Conservation (phyloP, 2,329 filamentous ascomycete genomes). For the Cordyceps tenuipes region DNA sequence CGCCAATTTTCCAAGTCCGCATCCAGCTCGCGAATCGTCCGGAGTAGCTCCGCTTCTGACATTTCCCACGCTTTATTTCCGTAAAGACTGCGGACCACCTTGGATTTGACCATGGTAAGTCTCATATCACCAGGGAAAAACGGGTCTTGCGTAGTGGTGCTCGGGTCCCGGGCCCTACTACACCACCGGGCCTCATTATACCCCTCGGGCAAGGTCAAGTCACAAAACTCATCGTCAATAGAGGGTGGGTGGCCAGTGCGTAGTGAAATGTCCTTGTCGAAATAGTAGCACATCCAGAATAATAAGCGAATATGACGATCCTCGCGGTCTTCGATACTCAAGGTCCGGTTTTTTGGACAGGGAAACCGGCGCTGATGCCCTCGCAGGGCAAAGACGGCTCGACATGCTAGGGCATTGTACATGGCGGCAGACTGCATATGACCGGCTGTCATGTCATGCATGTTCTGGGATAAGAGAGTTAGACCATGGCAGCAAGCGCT, state of each 20-base stretch:
- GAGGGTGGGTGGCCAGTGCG: conserved; percentile 44
- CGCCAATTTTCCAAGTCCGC: conserved; percentile 49
- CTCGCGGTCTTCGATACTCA: conserved; percentile 20
- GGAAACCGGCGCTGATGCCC: conserved; percentile 28
- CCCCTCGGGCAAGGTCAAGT: conserved; percentile 38
- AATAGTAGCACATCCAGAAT: conserved; percentile 47
- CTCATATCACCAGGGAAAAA: conserved; percentile 40
- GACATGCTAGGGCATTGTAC: conserved; percentile 36
- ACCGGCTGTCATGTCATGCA: conserved; percentile 37
- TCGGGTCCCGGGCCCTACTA: conserved; percentile 1
- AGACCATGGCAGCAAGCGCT: background rate
- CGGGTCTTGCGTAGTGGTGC: conserved; percentile 16
- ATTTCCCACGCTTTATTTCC: conserved; percentile 39
- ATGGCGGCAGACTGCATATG: conserved; percentile 37
- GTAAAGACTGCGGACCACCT: conserved; percentile 39
- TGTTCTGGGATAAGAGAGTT: conserved; percentile 19
- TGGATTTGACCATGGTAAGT: conserved; percentile 43
- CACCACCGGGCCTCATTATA: conserved; percentile 20
- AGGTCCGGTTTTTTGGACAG: conserved; percentile 5
- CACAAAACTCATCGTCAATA: conserved; percentile 43
- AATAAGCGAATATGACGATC: conserved; percentile 30
- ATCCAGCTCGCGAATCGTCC: conserved; percentile 47
- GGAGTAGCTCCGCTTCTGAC: conserved; percentile 44
- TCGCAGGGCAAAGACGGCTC: conserved; percentile 40
- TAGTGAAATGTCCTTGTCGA: conserved; percentile 49